These are phyloP conservation scores for Suillus tomentosus DNA, from an alignment of 768 basidiomycete genomes.

Conservation along the genomic window DNA sequence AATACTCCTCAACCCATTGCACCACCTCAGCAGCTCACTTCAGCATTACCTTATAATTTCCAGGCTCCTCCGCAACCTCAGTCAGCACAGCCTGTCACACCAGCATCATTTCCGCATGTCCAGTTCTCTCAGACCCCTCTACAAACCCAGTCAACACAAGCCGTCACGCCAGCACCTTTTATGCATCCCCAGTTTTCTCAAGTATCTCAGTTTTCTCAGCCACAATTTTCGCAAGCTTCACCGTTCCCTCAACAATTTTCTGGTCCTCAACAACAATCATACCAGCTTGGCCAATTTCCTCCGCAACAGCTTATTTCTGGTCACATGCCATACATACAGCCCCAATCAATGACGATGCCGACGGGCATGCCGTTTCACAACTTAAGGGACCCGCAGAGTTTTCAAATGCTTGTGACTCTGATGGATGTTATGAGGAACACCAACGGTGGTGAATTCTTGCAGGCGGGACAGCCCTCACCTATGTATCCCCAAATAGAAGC, in stretches of 20 bases:
- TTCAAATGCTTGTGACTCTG: conserved; percentile 12
- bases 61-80: conserved; percentile 21
- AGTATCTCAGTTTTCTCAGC: conserved; percentile 22
- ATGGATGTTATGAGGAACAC: conserved; percentile 17
- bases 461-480: conserved; percentile 3
- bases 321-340: conserved; percentile 2
- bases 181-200: conserved; percentile 18
- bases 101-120: background rate
- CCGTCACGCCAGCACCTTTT: conserved; percentile 3
- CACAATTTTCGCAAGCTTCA: conserved; percentile 20
- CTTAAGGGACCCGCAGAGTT: conserved; percentile 6
- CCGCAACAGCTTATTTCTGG: background rate
- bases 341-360: background rate
- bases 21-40: conserved; percentile 15
- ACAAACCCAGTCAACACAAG: conserved; percentile 23
- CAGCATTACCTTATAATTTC: conserved; percentile 16
- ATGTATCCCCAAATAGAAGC: conserved; percentile 10
- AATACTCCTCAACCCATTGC: conserved; percentile 13
- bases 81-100: conserved; percentile 17
- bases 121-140: conserved; percentile 15
- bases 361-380: background rate
- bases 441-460: conserved; percentile 12
- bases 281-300: background rate
- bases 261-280: conserved; percentile 9
- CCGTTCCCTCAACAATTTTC: conserved; percentile 21